Percentiles rank a stretch among this genome's conserved stretches.
Evolutionary conservation across 2,329 filamentous ascomycete species (phyloP).

Genomic region (Sporothrix curviconia): DNA sequence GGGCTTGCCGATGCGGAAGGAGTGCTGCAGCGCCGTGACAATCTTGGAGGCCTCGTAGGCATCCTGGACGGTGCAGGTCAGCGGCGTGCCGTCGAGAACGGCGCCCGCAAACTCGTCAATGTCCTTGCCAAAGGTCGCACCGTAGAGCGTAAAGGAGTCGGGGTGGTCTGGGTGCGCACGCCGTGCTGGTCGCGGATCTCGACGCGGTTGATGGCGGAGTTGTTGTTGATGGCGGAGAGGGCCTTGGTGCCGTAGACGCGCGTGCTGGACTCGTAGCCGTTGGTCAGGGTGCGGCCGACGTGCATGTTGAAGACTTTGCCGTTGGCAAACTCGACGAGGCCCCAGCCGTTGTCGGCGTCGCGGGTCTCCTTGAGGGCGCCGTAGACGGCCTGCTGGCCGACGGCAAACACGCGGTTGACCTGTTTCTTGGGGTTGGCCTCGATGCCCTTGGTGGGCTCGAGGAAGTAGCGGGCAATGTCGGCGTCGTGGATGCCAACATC

Average conservation of each 20-base stretch:
- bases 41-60: conserved; percentile 16
- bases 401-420: conserved; percentile 26
- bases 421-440: conserved; percentile 28
- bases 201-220: conserved; percentile 14
- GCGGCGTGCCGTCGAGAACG: conserved; percentile 8
- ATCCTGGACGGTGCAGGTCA: conserved; percentile 13
- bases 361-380: conserved; percentile 25
- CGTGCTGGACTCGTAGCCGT: conserved; percentile 30
- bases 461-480: conserved; percentile 14
- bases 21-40: conserved; percentile 18
- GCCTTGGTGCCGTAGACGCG: conserved; percentile 31
- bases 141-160: conserved; percentile 11
- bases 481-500: conserved; percentile 13
- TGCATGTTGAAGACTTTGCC: conserved; percentile 30
- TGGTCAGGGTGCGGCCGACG: conserved; percentile 30
- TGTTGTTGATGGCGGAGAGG: conserved; percentile 9
- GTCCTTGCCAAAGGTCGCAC: conserved; percentile 8
- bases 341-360: conserved; percentile 30
- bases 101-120: conserved; percentile 12
- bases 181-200: conserved; percentile 12
- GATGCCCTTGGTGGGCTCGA: conserved; percentile 15
- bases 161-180: conserved; percentile 13
- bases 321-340: conserved; percentile 31
- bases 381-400: conserved; percentile 28
- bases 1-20: conserved; percentile 21